Percentiles rank a stretch among this genome's conserved stretches.
Conservation (phyloP, 2,329 filamentous ascomycete species). For the Penicillium thymicola region DNA sequence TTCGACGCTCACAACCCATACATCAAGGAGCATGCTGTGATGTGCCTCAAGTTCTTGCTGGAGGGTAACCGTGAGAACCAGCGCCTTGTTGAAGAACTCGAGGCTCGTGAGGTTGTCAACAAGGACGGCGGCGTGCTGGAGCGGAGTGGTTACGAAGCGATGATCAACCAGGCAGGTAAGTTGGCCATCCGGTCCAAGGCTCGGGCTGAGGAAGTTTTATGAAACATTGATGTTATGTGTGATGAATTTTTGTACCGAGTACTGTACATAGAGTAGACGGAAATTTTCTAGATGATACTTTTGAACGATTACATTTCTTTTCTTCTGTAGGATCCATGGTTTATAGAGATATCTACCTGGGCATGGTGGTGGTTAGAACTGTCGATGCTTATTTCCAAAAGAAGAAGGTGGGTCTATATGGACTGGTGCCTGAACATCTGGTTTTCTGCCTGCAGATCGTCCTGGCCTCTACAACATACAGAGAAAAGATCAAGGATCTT, state of each 20-base stretch:
- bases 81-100: constrained; percentile 51
- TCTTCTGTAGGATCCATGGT: not conserved
- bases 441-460: not conserved
- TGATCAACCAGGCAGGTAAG: constrained; percentile 44
- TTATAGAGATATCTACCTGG: too few relatives aligned
- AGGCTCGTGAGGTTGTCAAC: constrained; percentile 44
- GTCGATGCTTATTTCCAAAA: not conserved
- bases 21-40: constrained; percentile 84
- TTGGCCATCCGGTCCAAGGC: constrained; percentile 40
- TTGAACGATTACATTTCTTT: too few relatives aligned
- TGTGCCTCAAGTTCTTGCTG: constrained; percentile 73
- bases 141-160: constrained; percentile 42
- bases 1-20: constrained; percentile 94
- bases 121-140: constrained; percentile 41
- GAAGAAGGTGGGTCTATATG: not conserved
- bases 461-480: not conserved
- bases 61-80: constrained; percentile 53
- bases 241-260: not conserved
- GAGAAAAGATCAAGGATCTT: not conserved
- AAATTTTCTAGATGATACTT: not conserved
- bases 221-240: constrained; percentile 5
- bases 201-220: constrained; percentile 5
- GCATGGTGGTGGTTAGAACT: not conserved
- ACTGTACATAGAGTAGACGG: not conserved
- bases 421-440: not conserved